Evolutionary conservation across 1,139 yeast genomes (phyloP), one percentile per base, ranked within the genome.

Genomic region (Suhomyces bribrorum): DNA sequence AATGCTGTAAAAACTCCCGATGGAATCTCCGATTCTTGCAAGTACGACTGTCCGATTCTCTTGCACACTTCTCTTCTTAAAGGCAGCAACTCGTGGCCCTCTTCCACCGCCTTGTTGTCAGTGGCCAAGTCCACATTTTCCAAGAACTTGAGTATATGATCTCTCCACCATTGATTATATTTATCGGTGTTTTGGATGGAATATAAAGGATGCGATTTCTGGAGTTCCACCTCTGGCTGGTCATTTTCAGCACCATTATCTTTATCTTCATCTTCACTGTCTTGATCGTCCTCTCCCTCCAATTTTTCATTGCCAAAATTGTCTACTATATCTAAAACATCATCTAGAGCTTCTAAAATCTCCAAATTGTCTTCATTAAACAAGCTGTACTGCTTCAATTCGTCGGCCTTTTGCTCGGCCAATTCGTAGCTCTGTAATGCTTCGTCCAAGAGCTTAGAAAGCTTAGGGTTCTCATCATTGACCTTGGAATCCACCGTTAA

Each of bases 21-120:
- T 2, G 86, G 85, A 18, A 60, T 65, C 56, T 83, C 88, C 1
- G 89, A 81, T 48, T 81, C 79, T 60, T 76, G 77, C 36, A 84
- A 62, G 46, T 71, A 76, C 7, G 82, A 69, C 50, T 81, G 83
- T 3, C 90, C 92, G 20, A 82, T 52, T 34, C 77, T 66, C 40
- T 70, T 69, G 36, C 74, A 65, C 6, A 78, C 62, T 29, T 64
- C 59, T 31, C 69, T 23, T 40, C 63, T 61, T 44, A 74, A 59
- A 3, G 45, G 36, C 12, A 39, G 34, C 14, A 50, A 39, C 8
- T 37, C 26, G 11, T 36, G 41, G 20, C 43, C 44, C 18, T 33
- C 38, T 44, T 45, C 28, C 43, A 37, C 26, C 15, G 54, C 45
- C 32, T 47, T 31, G 16, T 33, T 34, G 40, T 49, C 34, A 45